Conservation (phyloP, 441 rosid species). For the Populus hybrid region DNA sequence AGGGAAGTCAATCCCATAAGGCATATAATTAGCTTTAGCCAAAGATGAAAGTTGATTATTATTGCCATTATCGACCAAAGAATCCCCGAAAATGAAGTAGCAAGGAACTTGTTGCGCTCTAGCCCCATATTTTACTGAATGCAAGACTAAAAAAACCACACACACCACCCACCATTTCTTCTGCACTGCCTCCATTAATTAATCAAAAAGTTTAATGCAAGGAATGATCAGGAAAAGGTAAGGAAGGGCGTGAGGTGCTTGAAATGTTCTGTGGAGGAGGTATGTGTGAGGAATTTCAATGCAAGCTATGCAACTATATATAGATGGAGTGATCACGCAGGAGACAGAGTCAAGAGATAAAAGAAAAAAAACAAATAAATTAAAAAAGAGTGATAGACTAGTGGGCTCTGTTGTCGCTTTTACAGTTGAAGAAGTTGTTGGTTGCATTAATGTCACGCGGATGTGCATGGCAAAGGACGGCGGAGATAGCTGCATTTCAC, state of each 20-base stretch:
- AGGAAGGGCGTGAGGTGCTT: neutral
- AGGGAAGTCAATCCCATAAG: conserved; percentile 34
- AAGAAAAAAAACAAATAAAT: too few relatives aligned
- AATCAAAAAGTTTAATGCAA: neutral
- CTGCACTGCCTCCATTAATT: conserved; percentile 32
- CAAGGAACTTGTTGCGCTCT: conserved; percentile 29
- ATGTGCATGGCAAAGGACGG: too few relatives aligned
- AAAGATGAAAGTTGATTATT: conserved; percentile 31
- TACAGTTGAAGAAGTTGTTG: too few relatives aligned
- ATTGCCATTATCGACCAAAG: conserved; percentile 37
- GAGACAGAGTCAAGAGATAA: too few relatives aligned
- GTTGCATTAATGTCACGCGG: too few relatives aligned
- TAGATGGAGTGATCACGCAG: neutral
- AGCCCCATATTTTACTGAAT: conserved; percentile 17
- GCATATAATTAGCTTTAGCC: conserved; percentile 34
- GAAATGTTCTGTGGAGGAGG: neutral
- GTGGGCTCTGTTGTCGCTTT: too few relatives aligned
- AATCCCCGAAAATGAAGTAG: conserved; percentile 36
- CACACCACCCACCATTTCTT: conserved; percentile 28
- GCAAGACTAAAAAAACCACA: conserved; percentile 23
- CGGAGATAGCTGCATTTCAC: too few relatives aligned
- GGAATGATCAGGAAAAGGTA: neutral
- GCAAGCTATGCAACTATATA: conserved; percentile 12
- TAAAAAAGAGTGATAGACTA: too few relatives aligned
- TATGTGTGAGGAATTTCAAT: neutral